A percentile compares a stretch with the other conserved stretches of the same genome.
phyloP scores from a whole-genome alignment of 2,329 filamentous ascomycete genomes.

The Rhynchosporium agropyri region DNA sequence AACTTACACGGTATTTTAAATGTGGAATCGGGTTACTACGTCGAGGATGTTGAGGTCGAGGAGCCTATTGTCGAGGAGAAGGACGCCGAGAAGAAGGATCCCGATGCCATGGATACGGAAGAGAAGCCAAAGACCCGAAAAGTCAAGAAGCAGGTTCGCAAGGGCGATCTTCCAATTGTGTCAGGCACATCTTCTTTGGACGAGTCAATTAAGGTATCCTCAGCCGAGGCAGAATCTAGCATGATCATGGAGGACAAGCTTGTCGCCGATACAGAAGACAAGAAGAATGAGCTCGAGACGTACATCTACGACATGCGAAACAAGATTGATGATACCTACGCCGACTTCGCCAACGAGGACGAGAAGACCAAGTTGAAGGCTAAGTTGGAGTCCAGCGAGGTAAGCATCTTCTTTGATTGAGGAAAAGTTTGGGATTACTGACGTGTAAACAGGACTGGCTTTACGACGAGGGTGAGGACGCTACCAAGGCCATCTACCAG shows the following conservation, averaged over 20 bases:
- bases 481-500: constrained; percentile 89
- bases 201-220: constrained; percentile 62
- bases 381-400: constrained; percentile 84
- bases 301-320: constrained; percentile 96
- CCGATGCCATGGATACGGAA: constrained; percentile 86
- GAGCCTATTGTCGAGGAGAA: constrained; percentile 81
- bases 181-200: constrained; percentile 83
- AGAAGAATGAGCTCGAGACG: constrained; percentile 99
- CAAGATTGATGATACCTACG: constrained; percentile 90
- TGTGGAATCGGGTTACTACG: constrained; percentile 95
- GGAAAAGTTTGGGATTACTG: constrained; percentile 28
- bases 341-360: constrained; percentile 85
- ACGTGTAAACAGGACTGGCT: constrained; percentile 78
- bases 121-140: constrained; percentile 82
- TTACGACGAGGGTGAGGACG: constrained; percentile 95
- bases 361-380: constrained; percentile 86
- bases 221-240: constrained; percentile 77
- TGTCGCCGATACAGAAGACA: constrained; percentile 95
- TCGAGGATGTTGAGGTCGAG: constrained; percentile 97
- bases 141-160: constrained; percentile 99
- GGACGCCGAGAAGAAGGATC: constrained; percentile 55
- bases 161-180: constrained; percentile 89
- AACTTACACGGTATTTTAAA: constrained; percentile 97
- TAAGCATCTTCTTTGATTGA: constrained; percentile 52
- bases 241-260: constrained; percentile 99